Evolutionary conservation across 2,329 filamentous ascomycete species (phyloP), one percentile per base, ranked within the genome.

Genomic region (Cladosporium sp.): DNA sequence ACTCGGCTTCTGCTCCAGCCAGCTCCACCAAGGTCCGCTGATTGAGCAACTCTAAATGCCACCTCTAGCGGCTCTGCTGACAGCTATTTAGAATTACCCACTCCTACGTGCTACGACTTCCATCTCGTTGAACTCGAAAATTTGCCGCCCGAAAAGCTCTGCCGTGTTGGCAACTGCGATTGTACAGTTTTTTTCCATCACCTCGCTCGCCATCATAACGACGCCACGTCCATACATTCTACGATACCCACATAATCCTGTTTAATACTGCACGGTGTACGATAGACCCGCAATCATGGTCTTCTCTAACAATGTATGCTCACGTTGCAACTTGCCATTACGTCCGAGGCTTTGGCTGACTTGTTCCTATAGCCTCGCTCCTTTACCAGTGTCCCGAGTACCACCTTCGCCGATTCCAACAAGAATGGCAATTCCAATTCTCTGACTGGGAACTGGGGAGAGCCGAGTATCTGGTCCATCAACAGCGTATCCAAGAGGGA

Each of bases 181-280:
- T 62, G 58, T 67, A 64, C 64, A 66, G 50, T 40, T 55, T 11
- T 55, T n/a, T 62, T 49, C 46, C 16, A 46, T 31, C 50, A 12
- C 64, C 44, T 67, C 35, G 66, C 68, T 64, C 67, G 33, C 33
- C 33, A 35, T 65, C 55, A 50, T 62, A 23, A 72, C 70, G 67
- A 67, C 69, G 59, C 66, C 64, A 65, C 65, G 65, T 68, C 69
- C 65, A 69, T 46, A 71, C 68, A 69, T 69, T 66, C 66, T 64
- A 65, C 61, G 67, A 70, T 67, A 65, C 66, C 67, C 68, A 71
- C 72, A 73, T 71, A 73, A 65, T 66, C 70, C 65, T 69, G 68
- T 69, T 69, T 70, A 73, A 72, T 73, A 69, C 71, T 69, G 67
- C 70, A 70, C 69, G 71, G 67, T 70, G 67, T 67, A 65, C 64